Evolutionary conservation across 805 yeast species (phyloP), one percentile per base, ranked within the genome.

Genomic region (Vanderwaltozyma verrucispora): DNA sequence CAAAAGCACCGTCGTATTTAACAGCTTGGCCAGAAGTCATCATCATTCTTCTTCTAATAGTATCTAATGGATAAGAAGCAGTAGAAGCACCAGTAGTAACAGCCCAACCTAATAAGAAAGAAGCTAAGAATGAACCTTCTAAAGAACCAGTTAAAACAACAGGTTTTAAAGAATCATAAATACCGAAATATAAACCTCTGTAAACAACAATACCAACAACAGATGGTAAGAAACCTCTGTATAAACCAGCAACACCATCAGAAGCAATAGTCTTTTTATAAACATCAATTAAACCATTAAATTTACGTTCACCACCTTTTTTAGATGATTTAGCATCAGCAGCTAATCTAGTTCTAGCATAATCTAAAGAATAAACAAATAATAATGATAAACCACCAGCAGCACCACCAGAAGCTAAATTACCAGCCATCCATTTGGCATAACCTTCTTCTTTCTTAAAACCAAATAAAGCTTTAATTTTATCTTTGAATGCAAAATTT

Each of bases 31-130:
- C 96, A 56, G 96, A 88, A 59, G 96, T 87, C 96, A 87, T 87
- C 96, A 87, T 87, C 96, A 87, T 87, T 83, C 96, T 86, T 84
- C 96, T 86, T 82, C 96, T 88, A 65, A 87, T 87, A 64, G 96
- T 87, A 74, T 87, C 96, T 71, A 88, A 83, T 78, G 96, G 96
- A 82, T 87, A 87, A 66, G 96, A 86, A 67, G 95, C 95, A 54
- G 96, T 86, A 59, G 96, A 88, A 63, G 96, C 95, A 80, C 87
- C 95, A 54, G 95, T 87, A 70, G 96, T 87, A 63, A 87, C 96
- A 69, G 77, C 75, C 96, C 96, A 87, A 72, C 96, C 96, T 67
- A 87, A 77, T 62, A 80, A 68, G 94, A 87, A 87, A 60, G 96
- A 81, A 60, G 96, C 96, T 54, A 81, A 68, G 92, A 87, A 87